phyloP scores from a whole-genome alignment of 257 asterid species.

The Marsdenia floribunda region DNA sequence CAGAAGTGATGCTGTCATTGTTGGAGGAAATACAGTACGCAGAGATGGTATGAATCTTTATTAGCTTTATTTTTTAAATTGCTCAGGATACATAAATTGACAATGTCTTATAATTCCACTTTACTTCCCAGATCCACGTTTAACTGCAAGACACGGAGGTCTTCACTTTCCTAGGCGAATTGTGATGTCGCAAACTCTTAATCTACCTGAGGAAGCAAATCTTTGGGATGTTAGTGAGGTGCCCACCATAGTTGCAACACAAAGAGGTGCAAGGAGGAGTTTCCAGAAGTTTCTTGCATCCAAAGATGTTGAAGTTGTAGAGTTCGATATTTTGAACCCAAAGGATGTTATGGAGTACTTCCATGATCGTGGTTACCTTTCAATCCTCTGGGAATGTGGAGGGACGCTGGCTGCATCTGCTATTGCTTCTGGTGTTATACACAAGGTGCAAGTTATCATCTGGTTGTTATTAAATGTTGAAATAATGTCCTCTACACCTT shows the following conservation, averaged over 20 bases:
- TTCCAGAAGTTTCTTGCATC: slow-evolving; percentile 89
- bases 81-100: slow-evolving; percentile 13
- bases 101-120: slow-evolving; percentile 24
- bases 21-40: slow-evolving; percentile 99
- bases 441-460: slow-evolving; percentile 48
- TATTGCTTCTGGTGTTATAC: slow-evolving; percentile 79
- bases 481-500: neutral
- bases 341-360: slow-evolving; percentile 78
- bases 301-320: slow-evolving; percentile 94
- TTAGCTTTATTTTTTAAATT: slow-evolving; percentile 21
- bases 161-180: slow-evolving; percentile 89
- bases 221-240: slow-evolving; percentile 88
- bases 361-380: slow-evolving; percentile 89
- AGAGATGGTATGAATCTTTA: slow-evolving; percentile 72
- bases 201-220: slow-evolving; percentile 88
- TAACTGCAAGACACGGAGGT: slow-evolving; percentile 95
- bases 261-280: slow-evolving; percentile 87
- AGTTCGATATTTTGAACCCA: slow-evolving; percentile 86
- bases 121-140: slow-evolving; percentile 71
- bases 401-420: slow-evolving; percentile 97
- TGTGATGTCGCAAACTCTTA: slow-evolving; percentile 84
- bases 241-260: slow-evolving; percentile 82
- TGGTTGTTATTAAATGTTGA: neutral
- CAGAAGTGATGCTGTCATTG: slow-evolving; percentile 96
- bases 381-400: slow-evolving; percentile 96